Base-by-base conservation (phyloP, 805 yeast species). In the Saccharomycodes ludwigii region DNA sequence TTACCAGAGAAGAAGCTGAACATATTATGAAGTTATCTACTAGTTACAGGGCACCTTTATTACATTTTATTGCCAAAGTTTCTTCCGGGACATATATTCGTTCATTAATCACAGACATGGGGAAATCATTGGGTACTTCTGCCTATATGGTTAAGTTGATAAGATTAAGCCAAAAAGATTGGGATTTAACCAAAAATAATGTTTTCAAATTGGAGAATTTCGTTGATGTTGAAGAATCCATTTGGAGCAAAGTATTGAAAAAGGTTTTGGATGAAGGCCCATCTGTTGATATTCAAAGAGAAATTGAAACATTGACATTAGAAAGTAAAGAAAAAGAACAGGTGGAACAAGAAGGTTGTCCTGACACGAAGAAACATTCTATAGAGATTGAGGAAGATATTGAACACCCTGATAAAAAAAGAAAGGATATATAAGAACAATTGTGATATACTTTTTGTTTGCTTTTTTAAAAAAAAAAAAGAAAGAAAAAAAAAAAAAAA, bases 61-160 rank as follows among this genome's bases (percentile, higher is more conserved):
- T 88, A 17, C 86, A 79, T 44, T 71, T 91, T 42, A 68, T 66
- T 11, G 71, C 93, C 4, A 67, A 71, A 21, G 98, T 88, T 1
- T 79, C 95, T 1, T 84, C 96, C 0, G 99, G 99, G 2, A 91
- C 97, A 0, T 91, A 91, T 47, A 85, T 91, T 30, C 68, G 99
- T 42, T 79, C 95, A 3, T 59, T 91, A 33, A 66, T 91, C 30
- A 83, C 94, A 55, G 99, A 91, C 47, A 63, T 82, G 27, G 97
- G 94, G 2, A 69, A 79, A 37, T 79, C 88, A 0, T 58, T 86
- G 48, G 76, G 78, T 12, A 73, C 86, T 0, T 71, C 82, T 17
- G 83, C 94, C 0, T 84, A 84, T 48, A 86, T 91, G 95, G 94
- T 79, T 6, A 74, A 73, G 42, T 66, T 91, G 35, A 66, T 73